These are phyloP conservation scores for Nematocida ausubeli DNA, from an alignment of 371 early-diverging fungal species.

Conservation along the genomic window DNA sequence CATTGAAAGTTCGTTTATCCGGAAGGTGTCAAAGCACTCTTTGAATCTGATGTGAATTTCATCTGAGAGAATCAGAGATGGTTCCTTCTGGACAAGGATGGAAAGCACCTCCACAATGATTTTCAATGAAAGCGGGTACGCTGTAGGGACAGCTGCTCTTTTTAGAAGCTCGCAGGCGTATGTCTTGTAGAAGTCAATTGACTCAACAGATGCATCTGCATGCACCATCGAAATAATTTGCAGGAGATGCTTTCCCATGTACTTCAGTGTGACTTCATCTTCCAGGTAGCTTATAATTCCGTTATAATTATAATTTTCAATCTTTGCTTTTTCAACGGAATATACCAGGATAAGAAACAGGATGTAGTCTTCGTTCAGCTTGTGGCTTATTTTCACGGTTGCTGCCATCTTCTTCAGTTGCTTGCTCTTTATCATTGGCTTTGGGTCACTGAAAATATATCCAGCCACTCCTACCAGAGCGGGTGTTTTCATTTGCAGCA, in stretches of 20 bases:
- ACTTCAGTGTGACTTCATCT: conserved; percentile 62
- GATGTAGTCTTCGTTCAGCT: conserved; percentile 50
- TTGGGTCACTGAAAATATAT: conserved; percentile 57
- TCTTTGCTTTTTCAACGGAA: conserved; percentile 57
- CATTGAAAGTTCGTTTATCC: conserved; percentile 32
- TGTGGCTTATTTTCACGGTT: conserved; percentile 1
- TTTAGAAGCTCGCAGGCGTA: conserved; percentile 53
- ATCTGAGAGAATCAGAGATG: conserved; percentile 24
- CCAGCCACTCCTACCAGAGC: conserved; percentile 52
- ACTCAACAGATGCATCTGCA: conserved; percentile 20
- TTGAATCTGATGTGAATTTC: conserved; percentile 48
- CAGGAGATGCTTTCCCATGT: conserved; percentile 46
- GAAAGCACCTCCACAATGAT: conserved; percentile 41
- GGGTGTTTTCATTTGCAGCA: conserved; percentile 53
- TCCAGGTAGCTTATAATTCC: conserved; percentile 61
- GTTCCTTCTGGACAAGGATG: conserved; percentile 42
- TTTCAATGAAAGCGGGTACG: conserved; percentile 42
- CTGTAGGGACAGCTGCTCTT: conserved; percentile 26
- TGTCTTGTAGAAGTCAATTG: conserved; percentile 47
- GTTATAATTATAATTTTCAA: conserved; percentile 62
- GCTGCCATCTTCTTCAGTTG: conserved; percentile 19
- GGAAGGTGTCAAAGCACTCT: conserved; percentile 49
- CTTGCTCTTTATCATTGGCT: conserved; percentile 39
- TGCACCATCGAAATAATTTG: conserved; percentile 51
- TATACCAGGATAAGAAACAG: conserved; percentile 54